Conservation (phyloP, 768 basidiomycete species). For the Suillus discolor region DNA sequence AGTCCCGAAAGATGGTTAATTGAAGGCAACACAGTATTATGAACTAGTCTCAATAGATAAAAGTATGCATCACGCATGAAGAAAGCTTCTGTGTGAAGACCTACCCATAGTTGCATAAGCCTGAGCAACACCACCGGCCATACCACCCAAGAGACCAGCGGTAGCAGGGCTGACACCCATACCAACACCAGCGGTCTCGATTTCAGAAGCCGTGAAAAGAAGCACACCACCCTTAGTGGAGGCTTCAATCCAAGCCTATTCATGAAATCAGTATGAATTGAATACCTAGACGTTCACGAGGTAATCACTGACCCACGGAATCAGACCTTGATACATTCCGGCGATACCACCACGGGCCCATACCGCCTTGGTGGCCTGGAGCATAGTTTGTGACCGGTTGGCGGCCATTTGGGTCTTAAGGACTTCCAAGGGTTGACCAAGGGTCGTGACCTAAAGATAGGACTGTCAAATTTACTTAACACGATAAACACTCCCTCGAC, state of each 20-base stretch:
- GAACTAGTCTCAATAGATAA: slow-evolving; percentile 21
- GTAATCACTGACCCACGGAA: slow-evolving; percentile 82
- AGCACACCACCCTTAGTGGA: slow-evolving; percentile 98
- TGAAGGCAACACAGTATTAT: slow-evolving; percentile 18
- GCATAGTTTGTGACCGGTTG: slow-evolving; percentile 90
- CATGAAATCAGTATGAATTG: not conserved
- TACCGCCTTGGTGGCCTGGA: slow-evolving; percentile 79
- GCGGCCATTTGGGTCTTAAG: slow-evolving; percentile 99
- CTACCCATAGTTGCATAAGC: slow-evolving; percentile 99
- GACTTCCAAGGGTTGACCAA: slow-evolving; percentile 98
- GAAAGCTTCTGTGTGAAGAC: slow-evolving; percentile 31
- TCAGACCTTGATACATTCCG: slow-evolving; percentile 97
- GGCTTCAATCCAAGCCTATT: slow-evolving; percentile 98
- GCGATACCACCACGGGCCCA: slow-evolving; percentile 88
- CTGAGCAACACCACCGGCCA: slow-evolving; percentile 96
- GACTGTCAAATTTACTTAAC: slow-evolving; percentile 7
- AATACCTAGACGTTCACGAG: not conserved
- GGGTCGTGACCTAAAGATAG: slow-evolving; percentile 80
- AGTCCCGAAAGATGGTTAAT: slow-evolving; percentile 19
- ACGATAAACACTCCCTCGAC: slow-evolving; percentile 28
- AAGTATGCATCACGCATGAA: slow-evolving; percentile 21
- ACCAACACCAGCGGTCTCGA: slow-evolving; percentile 67
- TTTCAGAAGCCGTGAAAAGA: slow-evolving; percentile 94
- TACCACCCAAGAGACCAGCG: slow-evolving; percentile 92
- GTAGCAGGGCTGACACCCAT: slow-evolving; percentile 79